These are phyloP conservation scores for Aureobasidium subglaciale DNA, from an alignment of 2,329 filamentous ascomycete genomes.

Conservation along the genomic window DNA sequence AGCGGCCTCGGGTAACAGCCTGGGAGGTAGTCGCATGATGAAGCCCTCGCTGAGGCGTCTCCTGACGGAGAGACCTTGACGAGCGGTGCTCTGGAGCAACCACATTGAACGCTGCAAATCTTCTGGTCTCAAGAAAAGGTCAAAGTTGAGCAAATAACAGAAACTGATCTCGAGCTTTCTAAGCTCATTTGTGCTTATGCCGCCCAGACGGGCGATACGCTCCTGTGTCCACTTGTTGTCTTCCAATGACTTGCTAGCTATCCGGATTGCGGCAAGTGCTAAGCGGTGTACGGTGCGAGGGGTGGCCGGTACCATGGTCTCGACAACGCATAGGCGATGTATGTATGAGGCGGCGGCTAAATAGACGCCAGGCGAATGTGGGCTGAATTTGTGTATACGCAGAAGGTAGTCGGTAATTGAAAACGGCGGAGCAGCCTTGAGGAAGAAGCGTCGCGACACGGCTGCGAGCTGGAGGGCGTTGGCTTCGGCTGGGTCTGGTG, in stretches of 20 bases:
- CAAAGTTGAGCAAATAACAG: conserved; percentile 66
- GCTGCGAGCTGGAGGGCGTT: conserved; percentile 73
- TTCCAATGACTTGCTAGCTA: conserved; percentile 93
- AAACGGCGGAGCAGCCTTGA: conserved; percentile 77
- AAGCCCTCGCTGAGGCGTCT: conserved; percentile 25
- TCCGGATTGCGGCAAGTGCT: conserved; percentile 72
- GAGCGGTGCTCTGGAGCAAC: conserved; percentile 28
- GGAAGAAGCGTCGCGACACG: conserved; percentile 89
- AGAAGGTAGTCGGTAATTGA: conserved; percentile 75
- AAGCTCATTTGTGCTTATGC: conserved; percentile 74
- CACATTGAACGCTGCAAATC: conserved; percentile 29
- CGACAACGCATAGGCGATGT: conserved; percentile 68
- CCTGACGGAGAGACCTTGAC: conserved; percentile 22
- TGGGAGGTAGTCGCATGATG: conserved; percentile 25
- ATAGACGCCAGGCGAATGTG: conserved; percentile 89
- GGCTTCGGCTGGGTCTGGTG: conserved; percentile 44
- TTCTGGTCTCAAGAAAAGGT: conserved; percentile 43
- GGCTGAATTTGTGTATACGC: conserved; percentile 83
- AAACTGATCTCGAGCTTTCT: conserved; percentile 75
- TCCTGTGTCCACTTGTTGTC: conserved; percentile 81
- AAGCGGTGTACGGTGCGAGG: conserved; percentile 79
- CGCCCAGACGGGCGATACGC: conserved; percentile 79
- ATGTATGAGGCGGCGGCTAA: conserved; percentile 85
- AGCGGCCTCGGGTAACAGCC: conserved; percentile 9
- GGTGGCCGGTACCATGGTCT: conserved; percentile 70